Base-by-base conservation (phyloP, 1,284 basidiomycete genomes). In the Ganoderma leucocontextum region DNA sequence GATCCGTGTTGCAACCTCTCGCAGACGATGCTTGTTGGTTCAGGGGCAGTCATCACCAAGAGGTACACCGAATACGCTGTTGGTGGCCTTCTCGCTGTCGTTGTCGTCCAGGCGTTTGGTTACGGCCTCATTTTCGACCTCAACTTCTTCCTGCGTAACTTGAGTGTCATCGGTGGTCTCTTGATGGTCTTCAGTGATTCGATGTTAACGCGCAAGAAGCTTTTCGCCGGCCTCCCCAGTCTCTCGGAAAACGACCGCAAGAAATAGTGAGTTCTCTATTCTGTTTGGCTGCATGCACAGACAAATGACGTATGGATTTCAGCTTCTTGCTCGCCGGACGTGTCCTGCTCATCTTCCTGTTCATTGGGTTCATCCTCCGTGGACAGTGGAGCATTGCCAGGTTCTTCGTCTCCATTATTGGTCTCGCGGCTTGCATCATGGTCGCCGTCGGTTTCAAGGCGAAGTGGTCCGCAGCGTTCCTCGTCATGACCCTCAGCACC, bases 391-490 rank as follows among this genome's bases (percentile, higher is more conserved):
- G 88, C 72, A 83, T 98, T 73, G 88, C 87, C 29, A 94, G 97
- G 70, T 87, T 96, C 10, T 83, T 97, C 69, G 93, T 98, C 65
- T 96, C 95, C 41, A 84, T 98, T 72, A 80, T 97, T 72, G 95
- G 95, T 66, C 86, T 98, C 59, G 92, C 88, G n/a, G 97, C 97
- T 1, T 99, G 97, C 79, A 82, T 91, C 77, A 98, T 98, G 95
- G 97, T 99, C 64, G 98, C 97, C 12, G 89, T 99, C 71, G 98
- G 98, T 61, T 99, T 99, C 90, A 99, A 99, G 85, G 97, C 98
- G 76, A 97, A 98, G 81, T 98, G 96, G 95, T 96, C 95, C 17
- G 97, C 97, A 3, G 89, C 91, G n/a, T 99, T 99, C 91, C 89
- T 99, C 69, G 96, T 99, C 70, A 82, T 98, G 74, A 87, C 97